Conservation (phyloP, 805 yeast genomes). For the Candida parachauliodes region DNA sequence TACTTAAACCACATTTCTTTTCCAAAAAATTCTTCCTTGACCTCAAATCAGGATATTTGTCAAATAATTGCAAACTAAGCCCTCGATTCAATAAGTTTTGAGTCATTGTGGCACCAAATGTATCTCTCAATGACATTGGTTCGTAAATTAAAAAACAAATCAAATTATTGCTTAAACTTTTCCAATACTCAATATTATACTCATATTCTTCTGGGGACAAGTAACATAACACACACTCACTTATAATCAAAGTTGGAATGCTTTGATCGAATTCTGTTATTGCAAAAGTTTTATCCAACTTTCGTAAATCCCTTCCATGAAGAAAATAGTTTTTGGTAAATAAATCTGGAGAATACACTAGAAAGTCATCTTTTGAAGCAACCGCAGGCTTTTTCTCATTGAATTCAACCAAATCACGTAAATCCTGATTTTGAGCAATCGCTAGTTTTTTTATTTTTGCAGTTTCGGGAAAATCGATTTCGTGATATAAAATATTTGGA, state of each 20-base stretch:
- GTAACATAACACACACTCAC: constrained; percentile 79
- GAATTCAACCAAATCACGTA: constrained; percentile 15
- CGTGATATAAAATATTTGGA: constrained; percentile 43
- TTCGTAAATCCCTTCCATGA: constrained; percentile 53
- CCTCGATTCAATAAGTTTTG: constrained; percentile 59
- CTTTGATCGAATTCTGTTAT: constrained; percentile 22
- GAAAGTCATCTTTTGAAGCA: constrained; percentile 21
- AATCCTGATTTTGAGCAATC: constrained; percentile 20
- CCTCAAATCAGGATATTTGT: constrained; percentile 45
- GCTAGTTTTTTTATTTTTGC: constrained; percentile 48
- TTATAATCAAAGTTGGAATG: constrained; percentile 57
- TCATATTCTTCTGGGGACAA: constrained; percentile 48
- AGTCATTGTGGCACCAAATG: constrained; percentile 68
- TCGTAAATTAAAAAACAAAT: constrained; percentile 54
- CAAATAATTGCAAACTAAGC: constrained; percentile 55
- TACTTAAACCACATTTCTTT: constrained; percentile 22
- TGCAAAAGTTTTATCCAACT: constrained; percentile 12
- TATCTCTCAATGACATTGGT: constrained; percentile 61
- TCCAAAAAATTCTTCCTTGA: constrained; percentile 23
- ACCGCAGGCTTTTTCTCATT: constrained; percentile 2
- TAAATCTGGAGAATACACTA: constrained; percentile 22
- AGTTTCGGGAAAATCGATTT: constrained; percentile 61
- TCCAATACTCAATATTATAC: constrained; percentile 44
- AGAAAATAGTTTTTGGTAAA: constrained; percentile 46
- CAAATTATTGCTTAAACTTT: constrained; percentile 15